Base-by-base conservation (phyloP, 2,329 filamentous ascomycete species). In the Clonostachys chloroleuca region DNA sequence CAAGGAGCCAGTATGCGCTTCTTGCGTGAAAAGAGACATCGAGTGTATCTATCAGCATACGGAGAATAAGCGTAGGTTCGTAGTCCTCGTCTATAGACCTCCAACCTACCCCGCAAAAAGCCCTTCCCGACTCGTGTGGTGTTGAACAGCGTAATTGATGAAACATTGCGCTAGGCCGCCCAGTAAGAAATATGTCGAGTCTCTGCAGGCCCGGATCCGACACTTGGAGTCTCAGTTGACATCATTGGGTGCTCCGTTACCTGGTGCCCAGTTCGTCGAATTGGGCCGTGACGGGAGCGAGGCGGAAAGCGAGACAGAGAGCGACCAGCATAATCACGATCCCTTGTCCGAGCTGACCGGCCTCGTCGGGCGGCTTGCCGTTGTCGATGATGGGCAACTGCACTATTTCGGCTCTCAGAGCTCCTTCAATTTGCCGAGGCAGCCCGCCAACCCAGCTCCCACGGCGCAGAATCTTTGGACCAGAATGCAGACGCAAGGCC, bases 351-450 rank as follows among this genome's bases (percentile, higher is more conserved):
- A 56, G 35, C 40, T 58, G 2, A 53, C 54, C 1, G 55, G 48
- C 2, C 34, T 54, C 2, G 42, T 55, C 4, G 51, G 51, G 7
- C 45, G 43, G 5, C 46, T 53, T 5, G 47, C 40, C 35, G 42
- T 59, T 16, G 49, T 33, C 3, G 52, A 54, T 3, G 53, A 57
- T 17, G 56, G 57, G 6, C 53, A 59, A 36, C 33, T 59, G 14
- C 55, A 54, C 34, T 59, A 55, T 20, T 59, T 59, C 35, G 56
- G 55, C 12, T 56, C 55, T 2, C 56, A 56, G 24, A 56, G 54
- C 40, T 54, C 51, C 2, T 58, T 51, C 18, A 51, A 58, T 12
- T 50, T 59, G 8, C 44, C 52, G 6, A 45, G 36, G 10, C 44
- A 51, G 34, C 46, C 35, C 1, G n/a, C 41, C 4, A 34, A 24